A percentile compares a stretch with the other conserved stretches of the same genome.
Evolutionary conservation across 2,329 filamentous ascomycete genomes (phyloP).

Genomic region (Dothidotthia symphoricarpi): DNA sequence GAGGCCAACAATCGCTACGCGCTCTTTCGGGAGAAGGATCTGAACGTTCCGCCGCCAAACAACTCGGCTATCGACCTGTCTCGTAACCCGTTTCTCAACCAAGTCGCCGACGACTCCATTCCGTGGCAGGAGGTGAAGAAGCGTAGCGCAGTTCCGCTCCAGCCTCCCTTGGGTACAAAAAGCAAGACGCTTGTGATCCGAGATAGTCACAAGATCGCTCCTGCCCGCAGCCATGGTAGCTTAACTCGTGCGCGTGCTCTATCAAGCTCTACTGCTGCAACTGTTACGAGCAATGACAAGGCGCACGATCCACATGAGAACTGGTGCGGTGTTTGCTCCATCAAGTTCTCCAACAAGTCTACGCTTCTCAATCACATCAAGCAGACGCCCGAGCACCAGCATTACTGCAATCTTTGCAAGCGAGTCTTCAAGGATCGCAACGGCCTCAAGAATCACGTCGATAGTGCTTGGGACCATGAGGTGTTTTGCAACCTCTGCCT

Average conservation of each 20-base stretch:
- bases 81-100: conserved; percentile 23
- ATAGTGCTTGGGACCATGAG: conserved; percentile 29
- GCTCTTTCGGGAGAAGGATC: conserved; percentile 18
- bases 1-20: conserved; percentile 25
- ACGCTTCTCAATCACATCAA: conserved; percentile 29
- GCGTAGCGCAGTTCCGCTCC: conserved; percentile 7
- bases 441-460: conserved; percentile 37
- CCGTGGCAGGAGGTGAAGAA: conserved; percentile 33
- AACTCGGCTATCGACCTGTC: conserved; percentile 4
- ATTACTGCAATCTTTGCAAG: conserved; percentile 40
- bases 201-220: conserved; percentile 2
- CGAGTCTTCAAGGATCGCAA: conserved; percentile 37
- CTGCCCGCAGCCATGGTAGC: background rate
- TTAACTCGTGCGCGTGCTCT: conserved; percentile 5
- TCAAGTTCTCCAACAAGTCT: conserved; percentile 22
- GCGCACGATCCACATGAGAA: conserved; percentile 23
- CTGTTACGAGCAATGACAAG: conserved; percentile 12
- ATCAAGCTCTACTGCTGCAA: conserved; percentile 9
- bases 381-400: conserved; percentile 21
- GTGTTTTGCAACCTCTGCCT: conserved; percentile 36
- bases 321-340: conserved; percentile 35
- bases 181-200: conserved; percentile 11
- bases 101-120: conserved; percentile 20
- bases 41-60: conserved; percentile 3
- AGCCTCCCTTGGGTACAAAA: background rate